Base-by-base conservation (phyloP, 2,329 filamentous ascomycete genomes). In the Colletotrichum incanum region DNA sequence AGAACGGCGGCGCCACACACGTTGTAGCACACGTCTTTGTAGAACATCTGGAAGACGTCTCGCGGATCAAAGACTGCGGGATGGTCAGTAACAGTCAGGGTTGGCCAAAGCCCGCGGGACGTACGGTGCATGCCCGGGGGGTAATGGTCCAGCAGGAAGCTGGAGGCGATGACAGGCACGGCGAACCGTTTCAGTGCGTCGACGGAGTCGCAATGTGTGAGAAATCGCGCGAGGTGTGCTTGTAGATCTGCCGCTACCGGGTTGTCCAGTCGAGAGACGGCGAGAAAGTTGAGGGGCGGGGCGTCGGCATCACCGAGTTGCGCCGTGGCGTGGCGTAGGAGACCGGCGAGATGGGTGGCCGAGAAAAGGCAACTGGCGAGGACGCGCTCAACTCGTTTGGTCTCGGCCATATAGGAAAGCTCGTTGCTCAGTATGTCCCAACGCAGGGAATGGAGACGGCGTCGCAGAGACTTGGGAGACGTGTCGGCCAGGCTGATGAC, bases 121-220 rank as follows among this genome's bases (percentile, higher is more conserved):
- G 11, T 71, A 71, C 37, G 16, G 50, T 71, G 41, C 12, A 59
- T 65, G 9, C n/a, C 31, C 9, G 28, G 55, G 11, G 62, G 49
- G 23, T 71, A 71, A 6, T 65, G n/a, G 41, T 71, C 41, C 3
- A 65, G 39, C 14, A 62, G 43, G 31, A 71, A 65, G 37, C 67
- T 71, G 8, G 56, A 71, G 6, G 55, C n/a, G 20, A 71, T 58
- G 9, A 71, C 18, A 14, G 41, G 56, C 28, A 60, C 7, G 8
- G 55, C 28, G 20, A 70, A 70, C 26, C 41, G 26, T 1, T 54
- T 61, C 20, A 70, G 5, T 6, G 45, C n/a, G 6, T 58, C 14
- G 11, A 50, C 9, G 12, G 55, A 70, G 45, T 65, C 14, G 26
- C 16, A 58, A 16, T 59, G 26, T 9, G 23, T n/a, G 5, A 70